These are phyloP conservation scores for Mariannaea elegans DNA, from an alignment of 2,329 filamentous ascomycete species.

Conservation along the genomic window DNA sequence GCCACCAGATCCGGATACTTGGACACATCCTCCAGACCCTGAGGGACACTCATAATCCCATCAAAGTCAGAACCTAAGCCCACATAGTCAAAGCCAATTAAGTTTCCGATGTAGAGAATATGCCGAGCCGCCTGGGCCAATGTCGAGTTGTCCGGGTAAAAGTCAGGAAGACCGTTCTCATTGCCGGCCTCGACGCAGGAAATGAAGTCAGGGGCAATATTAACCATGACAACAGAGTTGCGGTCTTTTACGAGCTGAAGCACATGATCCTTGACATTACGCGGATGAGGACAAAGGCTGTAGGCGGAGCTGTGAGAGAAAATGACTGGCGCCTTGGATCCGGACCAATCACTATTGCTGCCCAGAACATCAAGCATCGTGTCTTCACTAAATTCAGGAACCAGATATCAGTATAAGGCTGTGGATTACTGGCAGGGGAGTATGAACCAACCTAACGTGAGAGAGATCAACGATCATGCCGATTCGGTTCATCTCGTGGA, in stretches of 20 bases:
- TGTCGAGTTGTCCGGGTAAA: slow-evolving; percentile 74
- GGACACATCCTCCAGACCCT: slow-evolving; percentile 84
- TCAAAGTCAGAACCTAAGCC: slow-evolving; percentile 93
- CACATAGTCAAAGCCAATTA: slow-evolving; percentile 88
- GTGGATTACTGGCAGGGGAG: neutral
- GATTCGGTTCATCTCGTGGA: slow-evolving; percentile 92
- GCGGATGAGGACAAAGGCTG: slow-evolving; percentile 83
- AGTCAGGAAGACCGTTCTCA: slow-evolving; percentile 72
- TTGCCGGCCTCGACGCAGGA: slow-evolving; percentile 72
- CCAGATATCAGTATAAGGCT: slow-evolving; percentile 5
- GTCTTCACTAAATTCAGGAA: slow-evolving; percentile 62
- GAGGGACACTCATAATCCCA: slow-evolving; percentile 72
- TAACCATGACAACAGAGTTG: slow-evolving; percentile 88
- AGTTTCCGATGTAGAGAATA: slow-evolving; percentile 81
- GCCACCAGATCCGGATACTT: slow-evolving; percentile 83
- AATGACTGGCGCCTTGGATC: slow-evolving; percentile 83
- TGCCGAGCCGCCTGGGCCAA: slow-evolving; percentile 82
- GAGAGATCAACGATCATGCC: slow-evolving; percentile 94
- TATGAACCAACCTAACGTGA: slow-evolving; percentile 62
- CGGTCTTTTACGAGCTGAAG: slow-evolving; percentile 77
- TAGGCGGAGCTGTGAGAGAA: slow-evolving; percentile 89
- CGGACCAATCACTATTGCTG: slow-evolving; percentile 69
- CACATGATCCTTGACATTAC: slow-evolving; percentile 89
- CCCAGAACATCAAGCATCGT: slow-evolving; percentile 87
- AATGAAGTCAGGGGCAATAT: slow-evolving; percentile 85